Base-by-base conservation (phyloP, 495 filamentous ascomycete species). In the Talaromyces liani region DNA sequence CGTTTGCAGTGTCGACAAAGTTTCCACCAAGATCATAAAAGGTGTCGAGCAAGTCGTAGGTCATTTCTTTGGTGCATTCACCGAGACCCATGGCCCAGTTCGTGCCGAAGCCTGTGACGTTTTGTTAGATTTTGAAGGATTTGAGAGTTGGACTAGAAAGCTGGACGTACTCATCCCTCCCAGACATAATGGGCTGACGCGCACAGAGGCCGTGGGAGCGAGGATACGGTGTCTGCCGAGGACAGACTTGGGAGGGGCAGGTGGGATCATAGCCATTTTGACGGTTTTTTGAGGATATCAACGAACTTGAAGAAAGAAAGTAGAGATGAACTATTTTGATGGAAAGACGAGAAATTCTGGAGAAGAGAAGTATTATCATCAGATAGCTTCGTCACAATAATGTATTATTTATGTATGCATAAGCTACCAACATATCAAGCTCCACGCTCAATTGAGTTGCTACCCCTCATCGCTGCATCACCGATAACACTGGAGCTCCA, bases 1-100 rank as follows among this genome's bases (percentile, higher is more conserved):
- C 83, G 67, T 85, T 88, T 55, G 86, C 75, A 5, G 88, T 91
- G 68, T 92, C 89, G 65, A 92, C 85, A 75, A 91, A 91, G 73
- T 92, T 92, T 33, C 89, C 90, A 27, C 86, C 89, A 24, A 83
- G 75, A 7, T 81, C 76, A 54, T 85, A 85, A 77, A 84, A 90
- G 67, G 77, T 83, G 68, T 91, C 88, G 45, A 92, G 78, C 25
- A 92, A 84, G 55, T 77, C 73, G 62, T 87, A 84, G n/a, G 81
- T 75, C 1, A 75, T 80, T 45, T 88, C 79, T 65, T 90, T 84
- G 67, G 77, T 79, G 65, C 85, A 87, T 66, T 76, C 76, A 22
- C 87, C 88, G 72, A 90, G 41, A 45, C 41, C 41, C 41, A 45
- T 45, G 41, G 14, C 16, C 41, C 41, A 45, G 41, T 45, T 45